Base-by-base conservation (phyloP, 1,139 yeast genomes). In the Lodderomyces jiufengensis region DNA sequence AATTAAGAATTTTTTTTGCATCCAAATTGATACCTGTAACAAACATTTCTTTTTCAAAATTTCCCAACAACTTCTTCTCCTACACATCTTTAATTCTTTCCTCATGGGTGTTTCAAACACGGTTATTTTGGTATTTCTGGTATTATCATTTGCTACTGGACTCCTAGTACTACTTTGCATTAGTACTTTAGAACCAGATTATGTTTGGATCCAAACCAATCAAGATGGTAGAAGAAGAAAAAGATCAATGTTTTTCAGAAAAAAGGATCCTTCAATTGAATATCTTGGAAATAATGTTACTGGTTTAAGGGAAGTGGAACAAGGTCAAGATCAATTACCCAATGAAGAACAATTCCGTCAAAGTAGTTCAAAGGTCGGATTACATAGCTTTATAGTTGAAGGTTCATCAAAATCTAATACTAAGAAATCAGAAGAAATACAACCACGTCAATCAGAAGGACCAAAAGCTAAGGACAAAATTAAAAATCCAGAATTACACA, bases 391-490 rank as follows among this genome's bases (percentile, higher is more conserved):
- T 27, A 10, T 9, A 28, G 3, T 28, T n/a, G 23, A 28, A n/a
- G n/a, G n/a, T n/a, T n/a, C n/a, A n/a, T n/a, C n/a, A n/a, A n/a
- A n/a, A n/a, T n/a, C n/a, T n/a, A n/a, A n/a, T n/a, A n/a, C n/a
- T n/a, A n/a, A n/a, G n/a, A n/a, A n/a, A 18, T 18, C 20, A 18
- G 20, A 18, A 18, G 20, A 15, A 13, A 27, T 15, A 27, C 29
- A 27, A 7, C 16, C 10, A 13, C 54, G 55, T 24, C 57, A 46
- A 33, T 64, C 59, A 33, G 55, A 57, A 24, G 51, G 54, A 33
- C 50, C 61, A 4, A 49, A 24, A 11, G 23, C 33, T 10, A n/a
- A n/a, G n/a, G n/a, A n/a, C n/a, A n/a, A 10, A 5, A 8, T 24
- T n/a, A n/a, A n/a, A n/a, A n/a, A n/a, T n/a, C n/a, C n/a, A n/a